Percentiles rank a stretch among this genome's conserved stretches.
Conservation (phyloP, 345 rosid species). For the Hypericum perforatum region DNA sequence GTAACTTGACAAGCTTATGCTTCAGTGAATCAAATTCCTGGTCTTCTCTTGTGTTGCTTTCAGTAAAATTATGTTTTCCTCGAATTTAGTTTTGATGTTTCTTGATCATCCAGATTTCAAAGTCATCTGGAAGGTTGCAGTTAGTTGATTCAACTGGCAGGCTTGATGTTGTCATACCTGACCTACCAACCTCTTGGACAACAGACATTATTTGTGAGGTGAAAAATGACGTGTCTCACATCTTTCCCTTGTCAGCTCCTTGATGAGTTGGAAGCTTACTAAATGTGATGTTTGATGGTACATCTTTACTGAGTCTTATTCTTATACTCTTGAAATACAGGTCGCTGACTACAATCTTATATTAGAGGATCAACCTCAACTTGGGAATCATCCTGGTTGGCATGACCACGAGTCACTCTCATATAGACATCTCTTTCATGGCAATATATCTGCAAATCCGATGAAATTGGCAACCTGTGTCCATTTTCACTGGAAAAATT, state of each 20-base stretch:
- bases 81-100: slow-evolving; percentile 12
- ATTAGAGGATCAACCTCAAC: slow-evolving; percentile 47
- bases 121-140: slow-evolving; percentile 65
- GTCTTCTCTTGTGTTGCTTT: not conserved
- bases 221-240: slow-evolving; percentile 11
- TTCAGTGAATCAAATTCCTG: slow-evolving; percentile 5
- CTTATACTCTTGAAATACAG: slow-evolving; percentile 30
- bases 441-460: slow-evolving; percentile 21
- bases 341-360: slow-evolving; percentile 45
- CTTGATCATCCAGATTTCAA: slow-evolving; percentile 35
- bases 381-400: slow-evolving; percentile 16
- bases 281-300: not conserved
- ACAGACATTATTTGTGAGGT: slow-evolving; percentile 54
- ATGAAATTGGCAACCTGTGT: slow-evolving; percentile 26
- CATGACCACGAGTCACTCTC: slow-evolving; percentile 26
- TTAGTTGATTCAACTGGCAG: slow-evolving; percentile 62
- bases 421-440: slow-evolving; percentile 42
- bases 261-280: slow-evolving; percentile 6
- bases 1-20: not conserved
- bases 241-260: slow-evolving; percentile 14
- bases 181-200: slow-evolving; percentile 50
- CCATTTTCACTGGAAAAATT: slow-evolving; percentile 29
- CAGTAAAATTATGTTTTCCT: slow-evolving; percentile 4
- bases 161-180: slow-evolving; percentile 57
- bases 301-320: slow-evolving; percentile 5